Evolutionary conservation across 768 basidiomycete species (phyloP).

Genomic region (Lactarius sp.): DNA sequence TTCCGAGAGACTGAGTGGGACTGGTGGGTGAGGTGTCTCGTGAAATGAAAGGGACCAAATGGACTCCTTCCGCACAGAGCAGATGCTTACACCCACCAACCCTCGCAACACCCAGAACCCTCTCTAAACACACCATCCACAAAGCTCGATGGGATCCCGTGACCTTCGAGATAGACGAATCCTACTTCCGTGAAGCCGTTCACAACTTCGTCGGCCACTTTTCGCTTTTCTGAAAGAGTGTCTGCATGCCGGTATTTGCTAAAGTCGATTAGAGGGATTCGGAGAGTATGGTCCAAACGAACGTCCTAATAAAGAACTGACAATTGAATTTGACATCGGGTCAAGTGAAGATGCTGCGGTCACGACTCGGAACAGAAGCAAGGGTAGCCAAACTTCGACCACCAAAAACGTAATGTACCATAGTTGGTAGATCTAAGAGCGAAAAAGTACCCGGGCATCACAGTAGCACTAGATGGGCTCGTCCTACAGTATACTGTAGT

Average conservation of each 20-base stretch:
- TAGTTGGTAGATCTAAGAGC: slow-evolving; percentile 3
- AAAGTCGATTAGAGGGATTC: slow-evolving; percentile 69
- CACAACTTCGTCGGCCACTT: slow-evolving; percentile 63
- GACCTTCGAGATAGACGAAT: slow-evolving; percentile 72
- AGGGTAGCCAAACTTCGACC: background rate
- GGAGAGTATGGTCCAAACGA: slow-evolving; percentile 41
- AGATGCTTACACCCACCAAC: slow-evolving; percentile 57
- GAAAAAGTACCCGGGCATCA: background rate
- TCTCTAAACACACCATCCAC: slow-evolving; percentile 60
- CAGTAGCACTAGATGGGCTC: background rate
- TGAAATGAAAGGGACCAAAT: background rate
- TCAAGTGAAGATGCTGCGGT: background rate
- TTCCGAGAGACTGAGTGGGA: slow-evolving; percentile 46
- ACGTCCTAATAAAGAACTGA: slow-evolving; percentile 30
- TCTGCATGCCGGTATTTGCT: slow-evolving; percentile 52
- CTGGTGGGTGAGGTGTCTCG: background rate
- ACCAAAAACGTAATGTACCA: background rate
- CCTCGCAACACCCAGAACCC: slow-evolving; percentile 54
- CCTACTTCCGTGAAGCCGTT: slow-evolving; percentile 76
- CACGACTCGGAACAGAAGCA: slow-evolving; percentile 13
- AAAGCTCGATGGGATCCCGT: slow-evolving; percentile 58
- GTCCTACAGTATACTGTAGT: too few relatives aligned
- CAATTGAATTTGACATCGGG: background rate
- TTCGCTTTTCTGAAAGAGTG: slow-evolving; percentile 51
- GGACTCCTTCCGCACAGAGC: slow-evolving; percentile 53